These are phyloP conservation scores for Onygena corvina DNA, from an alignment of 2,329 filamentous ascomycete genomes.

Conservation along the genomic window DNA sequence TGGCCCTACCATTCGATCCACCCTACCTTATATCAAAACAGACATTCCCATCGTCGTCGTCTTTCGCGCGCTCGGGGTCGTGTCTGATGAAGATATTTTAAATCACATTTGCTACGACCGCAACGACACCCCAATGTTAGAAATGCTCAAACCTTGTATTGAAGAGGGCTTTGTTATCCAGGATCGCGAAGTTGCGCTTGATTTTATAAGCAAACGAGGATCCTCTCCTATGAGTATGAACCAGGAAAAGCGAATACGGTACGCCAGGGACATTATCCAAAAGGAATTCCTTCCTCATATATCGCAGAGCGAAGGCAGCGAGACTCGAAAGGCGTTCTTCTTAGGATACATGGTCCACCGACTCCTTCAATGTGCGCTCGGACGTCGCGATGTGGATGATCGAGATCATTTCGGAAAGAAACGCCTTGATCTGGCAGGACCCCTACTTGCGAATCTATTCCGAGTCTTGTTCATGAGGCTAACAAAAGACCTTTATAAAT, in stretches of 20 bases:
- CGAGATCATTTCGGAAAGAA: constrained; percentile 99
- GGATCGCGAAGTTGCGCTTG: constrained; percentile 83
- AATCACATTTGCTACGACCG: constrained; percentile 96
- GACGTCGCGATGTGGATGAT: constrained; percentile 86
- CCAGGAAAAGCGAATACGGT: constrained; percentile 77
- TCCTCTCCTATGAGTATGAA: constrained; percentile 58
- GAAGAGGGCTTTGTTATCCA: constrained; percentile 96
- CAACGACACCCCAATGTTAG: constrained; percentile 90
- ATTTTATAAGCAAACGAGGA: constrained; percentile 90
- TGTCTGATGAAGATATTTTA: constrained; percentile 94
- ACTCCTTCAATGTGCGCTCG: constrained; percentile 82
- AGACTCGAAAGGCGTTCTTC: constrained; percentile 95
- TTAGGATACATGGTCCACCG: constrained; percentile 98
- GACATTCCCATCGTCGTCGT: constrained; percentile 92
- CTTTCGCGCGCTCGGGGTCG: constrained; percentile 87
- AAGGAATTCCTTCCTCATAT: constrained; percentile 96
- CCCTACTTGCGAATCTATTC: constrained; percentile 91
- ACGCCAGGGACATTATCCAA: constrained; percentile 86
- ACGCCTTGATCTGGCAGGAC: constrained; percentile 86
- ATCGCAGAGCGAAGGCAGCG: constrained; percentile 84
- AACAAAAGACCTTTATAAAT: constrained; percentile 79
- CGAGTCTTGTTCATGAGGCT: constrained; percentile 81
- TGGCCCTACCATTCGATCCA: constrained; percentile 79
- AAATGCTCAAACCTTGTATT: constrained; percentile 93
- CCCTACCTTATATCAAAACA: constrained; percentile 82